Evolutionary conservation across 495 filamentous ascomycete genomes (phyloP).

Genomic region (Aspergillus wentii): DNA sequence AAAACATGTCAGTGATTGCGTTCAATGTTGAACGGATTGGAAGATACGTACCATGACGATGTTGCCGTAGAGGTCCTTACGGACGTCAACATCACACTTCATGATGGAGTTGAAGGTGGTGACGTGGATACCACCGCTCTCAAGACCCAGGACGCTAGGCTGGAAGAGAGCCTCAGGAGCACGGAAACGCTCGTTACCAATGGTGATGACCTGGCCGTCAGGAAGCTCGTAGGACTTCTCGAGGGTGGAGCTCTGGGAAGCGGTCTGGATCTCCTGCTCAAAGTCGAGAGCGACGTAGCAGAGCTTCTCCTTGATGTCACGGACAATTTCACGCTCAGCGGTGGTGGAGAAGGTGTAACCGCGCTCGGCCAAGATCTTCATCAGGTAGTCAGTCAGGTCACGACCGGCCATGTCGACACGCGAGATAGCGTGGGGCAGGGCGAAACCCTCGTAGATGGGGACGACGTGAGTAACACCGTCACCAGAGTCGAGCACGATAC

Average conservation of each 20-base stretch:
- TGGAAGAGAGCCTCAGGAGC: slow-evolving; percentile 99
- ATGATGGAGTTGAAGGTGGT: slow-evolving; percentile 99
- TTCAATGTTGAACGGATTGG: background rate
- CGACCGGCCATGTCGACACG: slow-evolving; percentile 99
- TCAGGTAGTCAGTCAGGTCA: slow-evolving; percentile 99
- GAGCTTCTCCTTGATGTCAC: slow-evolving; percentile 99
- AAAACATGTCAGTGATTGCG: slow-evolving; percentile 4
- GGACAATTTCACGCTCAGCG: slow-evolving; percentile 99
- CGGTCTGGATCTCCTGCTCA: slow-evolving; percentile 99
- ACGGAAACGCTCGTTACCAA: slow-evolving; percentile 99
- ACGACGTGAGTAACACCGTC: slow-evolving; percentile 99
- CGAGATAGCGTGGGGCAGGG: slow-evolving; percentile 97
- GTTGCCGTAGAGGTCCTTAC: slow-evolving; percentile 99
- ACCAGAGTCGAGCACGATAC: slow-evolving; percentile 99
- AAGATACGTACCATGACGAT: slow-evolving; percentile 87
- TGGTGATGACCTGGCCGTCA: slow-evolving; percentile 99
- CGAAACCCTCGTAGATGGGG: slow-evolving; percentile 99
- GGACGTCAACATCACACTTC: slow-evolving; percentile 99
- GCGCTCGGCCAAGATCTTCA: slow-evolving; percentile 99
- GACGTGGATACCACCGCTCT: slow-evolving; percentile 98
- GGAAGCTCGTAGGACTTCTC: slow-evolving; percentile 99
- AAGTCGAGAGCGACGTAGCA: slow-evolving; percentile 99
- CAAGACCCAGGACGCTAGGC: slow-evolving; percentile 95
- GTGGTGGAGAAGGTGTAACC: slow-evolving; percentile 99
- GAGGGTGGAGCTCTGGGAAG: slow-evolving; percentile 93